Evolutionary conservation across 2,329 filamentous ascomycete genomes (phyloP).

Genomic region (Pseudogymnoascus sp.): DNA sequence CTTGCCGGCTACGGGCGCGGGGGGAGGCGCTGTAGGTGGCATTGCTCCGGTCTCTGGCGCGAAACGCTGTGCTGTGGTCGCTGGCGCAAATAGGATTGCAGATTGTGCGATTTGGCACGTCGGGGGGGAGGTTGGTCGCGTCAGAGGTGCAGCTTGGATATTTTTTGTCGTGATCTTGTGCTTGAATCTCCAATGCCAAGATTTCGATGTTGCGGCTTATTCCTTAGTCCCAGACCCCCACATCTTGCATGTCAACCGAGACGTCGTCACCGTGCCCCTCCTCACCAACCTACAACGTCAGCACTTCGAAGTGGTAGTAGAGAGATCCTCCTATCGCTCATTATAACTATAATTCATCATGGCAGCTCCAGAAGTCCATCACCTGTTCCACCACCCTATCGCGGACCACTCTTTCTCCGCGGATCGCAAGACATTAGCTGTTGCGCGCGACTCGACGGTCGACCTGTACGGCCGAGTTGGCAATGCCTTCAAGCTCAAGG

Average conservation of each 20-base stretch:
- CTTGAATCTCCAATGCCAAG: slow-evolving; percentile 9
- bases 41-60: slow-evolving; percentile 9
- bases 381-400: slow-evolving; percentile 94
- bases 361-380: slow-evolving; percentile 84
- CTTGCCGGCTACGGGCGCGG: slow-evolving; percentile 27
- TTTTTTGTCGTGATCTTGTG: slow-evolving; percentile 5
- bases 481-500: slow-evolving; percentile 71
- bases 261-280: slow-evolving; percentile 11
- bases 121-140: background rate
- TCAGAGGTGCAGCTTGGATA: background rate
- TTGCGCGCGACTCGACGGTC: slow-evolving; percentile 82
- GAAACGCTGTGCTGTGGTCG: background rate
- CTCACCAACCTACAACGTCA: slow-evolving; percentile 11
- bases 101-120: slow-evolving; percentile 11
- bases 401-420: slow-evolving; percentile 97
- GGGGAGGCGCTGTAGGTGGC: slow-evolving; percentile 33
- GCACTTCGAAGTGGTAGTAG: slow-evolving; percentile 65
- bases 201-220: slow-evolving; percentile 10
- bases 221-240: background rate
- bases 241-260: background rate
- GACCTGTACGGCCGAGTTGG: slow-evolving; percentile 77
- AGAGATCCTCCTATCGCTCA: slow-evolving; percentile 87
- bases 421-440: slow-evolving; percentile 80
- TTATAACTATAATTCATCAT: slow-evolving; percentile 43
- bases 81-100: background rate